phyloP scores from a whole-genome alignment of 352 stramenopile species.

The Globisporangium apiculatum region DNA sequence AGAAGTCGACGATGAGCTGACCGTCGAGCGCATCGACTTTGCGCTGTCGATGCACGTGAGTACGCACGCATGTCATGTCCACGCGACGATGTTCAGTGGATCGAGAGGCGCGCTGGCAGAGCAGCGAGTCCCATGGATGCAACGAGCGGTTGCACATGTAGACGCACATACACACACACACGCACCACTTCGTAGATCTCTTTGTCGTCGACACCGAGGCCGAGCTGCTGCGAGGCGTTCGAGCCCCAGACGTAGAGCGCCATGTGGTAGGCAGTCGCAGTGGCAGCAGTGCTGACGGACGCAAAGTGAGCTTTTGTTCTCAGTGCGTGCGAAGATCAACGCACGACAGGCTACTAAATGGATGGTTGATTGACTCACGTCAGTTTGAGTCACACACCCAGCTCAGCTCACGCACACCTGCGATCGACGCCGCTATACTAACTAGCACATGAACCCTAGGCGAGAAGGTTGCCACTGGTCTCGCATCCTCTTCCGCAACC shows the following conservation, averaged over 20 bases:
- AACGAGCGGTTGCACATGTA: background rate
- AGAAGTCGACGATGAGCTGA: conserved; percentile 66
- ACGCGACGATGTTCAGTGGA: background rate
- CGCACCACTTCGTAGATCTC: conserved; percentile 52
- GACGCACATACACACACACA: background rate
- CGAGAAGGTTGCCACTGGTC: too few relatives aligned
- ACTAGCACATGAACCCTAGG: too few relatives aligned
- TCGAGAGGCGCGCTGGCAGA: background rate
- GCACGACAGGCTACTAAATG: too few relatives aligned
- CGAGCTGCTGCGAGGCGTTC: conserved; percentile 68
- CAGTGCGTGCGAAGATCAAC: too few relatives aligned
- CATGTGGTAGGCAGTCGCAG: conserved; percentile 21
- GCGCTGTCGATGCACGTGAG: conserved; percentile 18
- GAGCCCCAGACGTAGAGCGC: conserved; percentile 71
- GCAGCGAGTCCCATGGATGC: background rate
- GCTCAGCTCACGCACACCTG: too few relatives aligned
- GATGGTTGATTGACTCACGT: too few relatives aligned
- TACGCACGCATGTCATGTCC: background rate
- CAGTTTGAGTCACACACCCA: too few relatives aligned
- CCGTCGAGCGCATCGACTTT: conserved; percentile 43
- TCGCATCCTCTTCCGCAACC: too few relatives aligned
- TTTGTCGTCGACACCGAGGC: conserved; percentile 38
- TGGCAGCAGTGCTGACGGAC: too few relatives aligned
- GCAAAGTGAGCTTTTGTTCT: background rate
- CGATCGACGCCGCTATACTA: too few relatives aligned